A percentile compares a stretch with the other conserved stretches of the same genome.
Conservation (phyloP, 768 basidiomycete species). For the Cubamyces lactineus region DNA sequence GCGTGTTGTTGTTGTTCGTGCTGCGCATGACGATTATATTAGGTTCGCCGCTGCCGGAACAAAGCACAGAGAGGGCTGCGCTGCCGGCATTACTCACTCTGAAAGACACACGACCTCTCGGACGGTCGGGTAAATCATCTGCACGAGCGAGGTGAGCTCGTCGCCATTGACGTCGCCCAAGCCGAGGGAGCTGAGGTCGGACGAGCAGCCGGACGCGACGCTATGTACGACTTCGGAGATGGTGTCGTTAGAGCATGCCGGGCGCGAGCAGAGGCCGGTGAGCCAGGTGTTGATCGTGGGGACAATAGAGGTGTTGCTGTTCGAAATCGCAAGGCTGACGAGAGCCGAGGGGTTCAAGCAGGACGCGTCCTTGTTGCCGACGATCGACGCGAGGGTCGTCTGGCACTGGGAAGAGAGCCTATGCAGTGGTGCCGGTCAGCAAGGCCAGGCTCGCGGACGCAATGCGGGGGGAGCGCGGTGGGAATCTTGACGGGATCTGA, state of each 20-base stretch:
- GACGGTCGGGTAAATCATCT: constrained; percentile 58
- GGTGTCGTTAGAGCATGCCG: constrained; percentile 61
- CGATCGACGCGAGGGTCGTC: constrained; percentile 48
- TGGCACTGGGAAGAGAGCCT: constrained; percentile 55
- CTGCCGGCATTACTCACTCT: constrained; percentile 55
- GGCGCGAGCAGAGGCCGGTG: constrained; percentile 52
- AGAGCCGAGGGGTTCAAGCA: constrained; percentile 56
- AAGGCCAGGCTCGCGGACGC: background rate
- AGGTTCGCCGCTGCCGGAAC: background rate
- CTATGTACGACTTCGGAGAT: constrained; percentile 57
- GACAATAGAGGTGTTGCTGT: constrained; percentile 47
- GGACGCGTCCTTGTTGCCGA: constrained; percentile 44
- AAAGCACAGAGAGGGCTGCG: background rate
- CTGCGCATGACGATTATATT: constrained; percentile 25
- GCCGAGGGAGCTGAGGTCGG: constrained; percentile 40
- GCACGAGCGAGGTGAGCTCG: constrained; percentile 40
- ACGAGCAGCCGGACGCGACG: constrained; percentile 53
- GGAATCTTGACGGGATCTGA: constrained; percentile 2
- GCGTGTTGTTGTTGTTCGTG: constrained; percentile 40
- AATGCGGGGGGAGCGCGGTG: background rate
- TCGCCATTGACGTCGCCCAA: constrained; percentile 19
- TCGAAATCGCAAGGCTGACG: constrained; percentile 42
- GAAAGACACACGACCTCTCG: constrained; percentile 63
- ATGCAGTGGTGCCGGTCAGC: background rate
- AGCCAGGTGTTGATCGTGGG: constrained; percentile 63